A percentile compares a stretch with the other conserved stretches of the same genome.
phyloP scores from a whole-genome alignment of 164 flowering plant genomes.

The Vitis rupestris region DNA sequence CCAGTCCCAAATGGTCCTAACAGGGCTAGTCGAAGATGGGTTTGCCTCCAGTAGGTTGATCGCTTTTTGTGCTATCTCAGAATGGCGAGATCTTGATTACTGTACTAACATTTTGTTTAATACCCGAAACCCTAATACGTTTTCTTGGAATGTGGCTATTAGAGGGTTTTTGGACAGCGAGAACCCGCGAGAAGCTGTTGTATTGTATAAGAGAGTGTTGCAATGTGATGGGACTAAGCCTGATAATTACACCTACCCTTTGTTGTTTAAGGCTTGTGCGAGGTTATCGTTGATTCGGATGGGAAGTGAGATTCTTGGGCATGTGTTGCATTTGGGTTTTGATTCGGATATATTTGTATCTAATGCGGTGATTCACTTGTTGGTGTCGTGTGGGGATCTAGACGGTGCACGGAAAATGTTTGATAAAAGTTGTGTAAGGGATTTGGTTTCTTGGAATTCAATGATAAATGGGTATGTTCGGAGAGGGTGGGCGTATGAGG shows the following conservation, averaged over 20 bases:
- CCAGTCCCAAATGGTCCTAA: conserved; percentile 53
- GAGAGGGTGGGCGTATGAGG: conserved; percentile 35
- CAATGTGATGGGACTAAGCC: conserved; percentile 28
- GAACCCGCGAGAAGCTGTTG: conserved; percentile 26
- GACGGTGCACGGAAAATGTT: conserved; percentile 48
- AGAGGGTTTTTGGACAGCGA: conserved; percentile 40
- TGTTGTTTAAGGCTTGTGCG: conserved; percentile 54
- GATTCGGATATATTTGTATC: conserved; percentile 39
- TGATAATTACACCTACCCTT: conserved; percentile 57
- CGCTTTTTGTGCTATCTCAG: conserved; percentile 52
- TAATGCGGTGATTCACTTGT: conserved; percentile 46
- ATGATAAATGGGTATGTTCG: conserved; percentile 68
- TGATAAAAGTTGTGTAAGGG: conserved; percentile 50
- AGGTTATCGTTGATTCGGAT: conserved; percentile 13
- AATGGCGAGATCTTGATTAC: conserved; percentile 32
- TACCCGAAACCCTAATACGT: conserved; percentile 31
- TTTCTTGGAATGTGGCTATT: conserved; percentile 54
- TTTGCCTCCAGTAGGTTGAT: conserved; percentile 53
- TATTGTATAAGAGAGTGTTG: conserved; percentile 54
- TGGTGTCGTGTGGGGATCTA: conserved; percentile 43
- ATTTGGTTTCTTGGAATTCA: conserved; percentile 78
- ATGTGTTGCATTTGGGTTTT: conserved; percentile 50
- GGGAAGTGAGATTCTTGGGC: conserved; percentile 46
- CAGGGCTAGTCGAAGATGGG: conserved; percentile 40
- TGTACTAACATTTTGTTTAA: conserved; percentile 31